These are phyloP conservation scores for Coelastrella sp. DNA, from an alignment of 139 green algal species.

Conservation along the genomic window DNA sequence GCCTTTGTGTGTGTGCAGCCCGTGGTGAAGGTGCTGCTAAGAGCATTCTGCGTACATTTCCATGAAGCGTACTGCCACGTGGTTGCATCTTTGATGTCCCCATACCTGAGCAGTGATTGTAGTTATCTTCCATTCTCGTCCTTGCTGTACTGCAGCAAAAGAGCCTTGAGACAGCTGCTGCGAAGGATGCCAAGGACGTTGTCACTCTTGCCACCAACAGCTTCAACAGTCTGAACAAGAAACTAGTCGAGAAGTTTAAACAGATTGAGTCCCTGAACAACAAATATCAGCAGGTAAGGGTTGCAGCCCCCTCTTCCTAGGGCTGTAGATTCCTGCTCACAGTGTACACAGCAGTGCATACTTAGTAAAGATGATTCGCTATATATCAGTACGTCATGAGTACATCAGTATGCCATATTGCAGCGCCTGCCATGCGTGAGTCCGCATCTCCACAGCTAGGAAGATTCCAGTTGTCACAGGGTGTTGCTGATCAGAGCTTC, in stretches of 20 bases:
- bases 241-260: conserved; percentile 37
- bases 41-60: not conserved
- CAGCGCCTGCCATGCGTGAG: too few species aligned
- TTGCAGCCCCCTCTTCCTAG: too few species aligned
- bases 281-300: conserved; percentile 59
- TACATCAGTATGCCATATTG: too few species aligned
- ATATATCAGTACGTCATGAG: too few species aligned
- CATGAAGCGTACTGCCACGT: conserved; percentile 1
- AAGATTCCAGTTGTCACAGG: too few species aligned
- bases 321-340: too few species aligned
- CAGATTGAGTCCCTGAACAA: conserved; percentile 48
- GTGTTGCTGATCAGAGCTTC: too few species aligned
- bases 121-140: not conserved
- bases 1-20: not conserved
- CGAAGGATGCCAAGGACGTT: conserved; percentile 49
- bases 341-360: too few species aligned
- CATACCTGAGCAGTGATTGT: not conserved
- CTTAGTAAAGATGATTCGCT: too few species aligned
- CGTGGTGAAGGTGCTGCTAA: not conserved
- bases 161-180: conserved; percentile 21
- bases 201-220: not conserved
- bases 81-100: too few species aligned
- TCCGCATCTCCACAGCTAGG: too few species aligned
- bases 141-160: not conserved
- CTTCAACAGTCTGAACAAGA: conserved; percentile 28